Percentiles rank a stretch among this genome's conserved stretches.
phyloP scores from a whole-genome alignment of 1,284 basidiomycete genomes.

The Pseudozyma pruni region DNA sequence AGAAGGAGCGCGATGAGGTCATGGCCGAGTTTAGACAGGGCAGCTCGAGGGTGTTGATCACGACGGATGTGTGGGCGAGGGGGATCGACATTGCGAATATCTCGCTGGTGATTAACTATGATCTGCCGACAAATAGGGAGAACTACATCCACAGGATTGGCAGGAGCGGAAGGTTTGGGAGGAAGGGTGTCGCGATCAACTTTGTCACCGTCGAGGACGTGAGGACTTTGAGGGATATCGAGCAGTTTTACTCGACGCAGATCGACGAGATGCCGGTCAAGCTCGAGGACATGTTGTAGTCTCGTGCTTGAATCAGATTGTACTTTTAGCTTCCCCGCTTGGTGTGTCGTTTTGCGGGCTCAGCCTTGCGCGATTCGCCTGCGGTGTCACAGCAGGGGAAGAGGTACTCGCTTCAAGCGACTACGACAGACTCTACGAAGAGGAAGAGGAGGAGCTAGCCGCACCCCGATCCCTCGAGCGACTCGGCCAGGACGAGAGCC shows the following conservation, averaged over 20 bases:
- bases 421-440: too few relatives aligned
- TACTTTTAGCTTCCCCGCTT: constrained; percentile 11
- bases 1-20: constrained; percentile 97
- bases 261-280: constrained; percentile 68
- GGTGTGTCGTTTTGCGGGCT: too few relatives aligned
- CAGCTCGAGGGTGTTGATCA: constrained; percentile 70
- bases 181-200: constrained; percentile 78
- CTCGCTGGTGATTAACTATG: constrained; percentile 97
- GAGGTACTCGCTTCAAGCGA: too few relatives aligned
- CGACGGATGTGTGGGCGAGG: constrained; percentile 91
- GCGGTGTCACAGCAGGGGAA: too few relatives aligned
- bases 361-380: too few relatives aligned
- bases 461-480: too few relatives aligned
- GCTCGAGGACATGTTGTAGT: constrained; percentile 64
- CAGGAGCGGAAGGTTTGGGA: constrained; percentile 91
- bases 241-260: constrained; percentile 64
- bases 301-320: not conserved
- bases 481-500: too few relatives aligned
- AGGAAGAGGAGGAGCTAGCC: too few relatives aligned
- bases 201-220: constrained; percentile 78
- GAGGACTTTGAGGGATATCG: constrained; percentile 61
- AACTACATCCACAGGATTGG: constrained; percentile 99
- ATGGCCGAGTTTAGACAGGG: constrained; percentile 98
- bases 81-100: constrained; percentile 99
- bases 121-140: constrained; percentile 79